Conservation (phyloP, 768 basidiomycete genomes). For the Kwoniella dejecticola region DNA sequence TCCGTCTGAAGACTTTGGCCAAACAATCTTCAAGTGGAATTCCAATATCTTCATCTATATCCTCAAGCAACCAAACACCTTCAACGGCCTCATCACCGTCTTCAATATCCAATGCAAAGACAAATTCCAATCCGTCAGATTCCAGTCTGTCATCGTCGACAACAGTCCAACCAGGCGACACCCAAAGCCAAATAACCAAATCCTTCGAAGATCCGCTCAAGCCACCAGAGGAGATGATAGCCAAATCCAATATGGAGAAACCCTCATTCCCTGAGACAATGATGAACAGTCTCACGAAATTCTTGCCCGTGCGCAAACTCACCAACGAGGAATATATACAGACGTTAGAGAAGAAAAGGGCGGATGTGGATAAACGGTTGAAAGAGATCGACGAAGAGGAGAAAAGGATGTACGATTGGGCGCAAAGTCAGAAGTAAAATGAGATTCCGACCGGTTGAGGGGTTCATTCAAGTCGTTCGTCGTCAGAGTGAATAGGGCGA, state of each 20-base stretch:
- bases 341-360: slow-evolving; percentile 64
- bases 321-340: slow-evolving; percentile 73
- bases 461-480: too few relatives aligned
- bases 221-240: not conserved
- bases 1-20: slow-evolving; percentile 63
- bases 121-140: too few relatives aligned
- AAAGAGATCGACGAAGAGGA: slow-evolving; percentile 41
- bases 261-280: slow-evolving; percentile 43
- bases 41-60: not conserved
- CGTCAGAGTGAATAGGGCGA: too few relatives aligned
- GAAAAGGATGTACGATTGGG: slow-evolving; percentile 31
- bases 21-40: slow-evolving; percentile 2
- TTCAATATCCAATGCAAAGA: too few relatives aligned
- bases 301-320: slow-evolving; percentile 64
- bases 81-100: too few relatives aligned
- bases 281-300: slow-evolving; percentile 45
- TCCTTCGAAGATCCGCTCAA: slow-evolving; percentile 6
- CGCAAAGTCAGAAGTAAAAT: slow-evolving; percentile 6
- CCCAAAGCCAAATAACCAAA: slow-evolving; percentile 8
- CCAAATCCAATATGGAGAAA: not conserved
- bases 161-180: too few relatives aligned
- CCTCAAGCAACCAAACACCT: too few relatives aligned
- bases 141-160: not conserved
- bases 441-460: not conserved
- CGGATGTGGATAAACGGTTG: slow-evolving; percentile 60